Conservation (phyloP, 495 filamentous ascomycete genomes). For the Aspergillus bertholletiae region DNA sequence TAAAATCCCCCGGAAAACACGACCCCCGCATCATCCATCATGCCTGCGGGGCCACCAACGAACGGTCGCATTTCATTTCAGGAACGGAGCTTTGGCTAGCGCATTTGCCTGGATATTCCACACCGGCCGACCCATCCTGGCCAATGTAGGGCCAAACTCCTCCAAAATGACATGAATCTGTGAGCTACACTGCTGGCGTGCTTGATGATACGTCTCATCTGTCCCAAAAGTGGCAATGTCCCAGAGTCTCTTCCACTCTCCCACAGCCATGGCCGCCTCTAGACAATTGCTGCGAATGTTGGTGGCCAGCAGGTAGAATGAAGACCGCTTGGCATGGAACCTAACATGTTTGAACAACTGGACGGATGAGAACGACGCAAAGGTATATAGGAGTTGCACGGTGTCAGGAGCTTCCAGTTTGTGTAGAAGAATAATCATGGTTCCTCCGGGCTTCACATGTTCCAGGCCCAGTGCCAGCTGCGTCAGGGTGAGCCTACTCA, state of each 20-base stretch:
- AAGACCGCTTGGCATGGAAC: conserved; percentile 41
- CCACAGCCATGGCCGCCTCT: conserved; percentile 34
- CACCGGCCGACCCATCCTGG: conserved; percentile 28
- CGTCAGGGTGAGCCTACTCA: conserved; percentile 30
- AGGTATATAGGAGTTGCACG: conserved; percentile 34
- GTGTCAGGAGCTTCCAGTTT: conserved; percentile 42
- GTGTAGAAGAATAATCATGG: conserved; percentile 49
- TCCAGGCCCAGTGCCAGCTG: conserved; percentile 49
- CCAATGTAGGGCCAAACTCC: conserved; percentile 37
- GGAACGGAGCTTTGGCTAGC: conserved; percentile 35
- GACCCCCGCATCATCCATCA: no score
- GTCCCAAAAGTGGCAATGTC: conserved; percentile 40
- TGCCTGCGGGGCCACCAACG: no score
- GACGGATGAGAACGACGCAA: conserved; percentile 43
- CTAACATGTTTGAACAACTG: conserved; percentile 45
- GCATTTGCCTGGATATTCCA: conserved; percentile 44
- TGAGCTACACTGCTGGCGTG: conserved; percentile 6
- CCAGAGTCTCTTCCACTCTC: conserved; percentile 43
- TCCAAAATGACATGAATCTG: conserved; percentile 30
- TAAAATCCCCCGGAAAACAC: no score
- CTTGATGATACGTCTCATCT: conserved; percentile 14
- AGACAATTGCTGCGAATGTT: conserved; percentile 31
- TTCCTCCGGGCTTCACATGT: conserved; percentile 41
- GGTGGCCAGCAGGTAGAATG: conserved; percentile 55
- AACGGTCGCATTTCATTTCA: no score